phyloP scores from a whole-genome alignment of 208 protist genomes.

The Leishmania major region DNA sequence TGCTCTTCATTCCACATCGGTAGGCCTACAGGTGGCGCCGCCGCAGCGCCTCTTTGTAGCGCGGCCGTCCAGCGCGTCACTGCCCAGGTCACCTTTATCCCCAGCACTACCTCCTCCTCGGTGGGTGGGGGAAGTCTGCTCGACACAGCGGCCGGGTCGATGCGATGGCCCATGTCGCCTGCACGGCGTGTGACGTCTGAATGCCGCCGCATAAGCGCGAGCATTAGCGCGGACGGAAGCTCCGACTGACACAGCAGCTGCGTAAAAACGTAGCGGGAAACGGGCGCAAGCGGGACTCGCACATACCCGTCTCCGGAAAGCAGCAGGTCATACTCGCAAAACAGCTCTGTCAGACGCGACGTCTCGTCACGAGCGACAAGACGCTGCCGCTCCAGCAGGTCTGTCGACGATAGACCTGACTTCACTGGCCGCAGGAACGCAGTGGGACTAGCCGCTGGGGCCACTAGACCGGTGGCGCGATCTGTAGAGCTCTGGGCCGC shows the following conservation, averaged over 20 bases:
- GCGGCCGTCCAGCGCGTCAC: slow-evolving; percentile 33
- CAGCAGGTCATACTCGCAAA: slow-evolving; percentile 30
- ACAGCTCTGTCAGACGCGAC: slow-evolving; percentile 11
- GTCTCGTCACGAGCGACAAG: slow-evolving; percentile 19
- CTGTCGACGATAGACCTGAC: background rate
- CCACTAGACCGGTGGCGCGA: background rate
- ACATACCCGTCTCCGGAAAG: slow-evolving; percentile 38
- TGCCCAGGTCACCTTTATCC: slow-evolving; percentile 42
- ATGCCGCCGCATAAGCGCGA: slow-evolving; percentile 21
- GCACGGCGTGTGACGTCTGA: background rate
- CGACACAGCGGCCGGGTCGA: background rate
- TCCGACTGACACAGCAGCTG: slow-evolving; percentile 41
- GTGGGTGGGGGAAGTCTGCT: background rate
- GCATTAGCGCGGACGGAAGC: slow-evolving; percentile 24
- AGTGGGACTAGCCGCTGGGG: background rate
- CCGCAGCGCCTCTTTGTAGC: background rate
- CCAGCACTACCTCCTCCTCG: slow-evolving; percentile 33
- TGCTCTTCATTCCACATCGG: slow-evolving; percentile 5
- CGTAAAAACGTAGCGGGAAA: slow-evolving; percentile 54
- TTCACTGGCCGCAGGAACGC: background rate
- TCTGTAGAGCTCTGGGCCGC: background rate
- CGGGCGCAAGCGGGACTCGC: slow-evolving; percentile 38
- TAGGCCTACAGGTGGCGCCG: background rate
- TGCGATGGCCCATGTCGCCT: background rate
- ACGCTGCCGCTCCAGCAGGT: background rate